These are phyloP conservation scores for Aureobasidium zeae DNA, from an alignment of 2,329 filamentous ascomycete species.

Conservation along the genomic window DNA sequence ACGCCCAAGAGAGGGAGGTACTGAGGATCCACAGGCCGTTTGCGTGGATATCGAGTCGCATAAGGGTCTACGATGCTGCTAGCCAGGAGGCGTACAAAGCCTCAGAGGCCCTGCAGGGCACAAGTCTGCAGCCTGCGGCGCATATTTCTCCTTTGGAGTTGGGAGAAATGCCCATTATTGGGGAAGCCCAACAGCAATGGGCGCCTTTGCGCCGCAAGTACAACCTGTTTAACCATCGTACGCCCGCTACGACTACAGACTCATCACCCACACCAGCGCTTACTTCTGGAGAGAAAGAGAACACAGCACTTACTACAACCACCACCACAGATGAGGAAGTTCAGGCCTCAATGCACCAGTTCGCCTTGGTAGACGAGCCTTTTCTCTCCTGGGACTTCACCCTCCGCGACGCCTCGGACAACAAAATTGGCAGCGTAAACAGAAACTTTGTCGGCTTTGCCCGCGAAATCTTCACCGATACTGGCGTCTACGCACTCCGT, in stretches of 20 bases:
- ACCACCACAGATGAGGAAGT: conserved; percentile 25
- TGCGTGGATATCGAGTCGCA: conserved; percentile 53
- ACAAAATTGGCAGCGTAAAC: conserved; percentile 52
- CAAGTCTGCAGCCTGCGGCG: conserved; percentile 34
- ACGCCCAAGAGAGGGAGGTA: conserved; percentile 50
- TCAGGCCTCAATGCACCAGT: conserved; percentile 46
- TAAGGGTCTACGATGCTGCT: conserved; percentile 45
- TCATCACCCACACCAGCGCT: conserved; percentile 31
- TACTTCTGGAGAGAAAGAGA: conserved; percentile 36
- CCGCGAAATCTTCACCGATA: conserved; percentile 57
- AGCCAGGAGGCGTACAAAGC: neutral
- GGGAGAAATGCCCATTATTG: conserved; percentile 52
- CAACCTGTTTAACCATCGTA: conserved; percentile 52
- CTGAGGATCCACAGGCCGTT: conserved; percentile 55
- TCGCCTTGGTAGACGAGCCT: conserved; percentile 54
- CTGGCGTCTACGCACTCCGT: conserved; percentile 53
- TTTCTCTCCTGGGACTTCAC: conserved; percentile 58
- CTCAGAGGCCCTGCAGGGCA: conserved; percentile 21
- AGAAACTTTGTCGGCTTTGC: conserved; percentile 55
- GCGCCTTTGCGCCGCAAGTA: conserved; percentile 54
- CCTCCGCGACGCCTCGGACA: conserved; percentile 41
- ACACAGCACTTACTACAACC: conserved; percentile 40
- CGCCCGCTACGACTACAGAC: conserved; percentile 29
- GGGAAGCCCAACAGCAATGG: conserved; percentile 56
- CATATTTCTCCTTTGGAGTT: conserved; percentile 41